Percentiles rank a stretch among this genome's conserved stretches.
Evolutionary conservation across 2,329 filamentous ascomycete species (phyloP).

Genomic region (Diaporthe capsici): DNA sequence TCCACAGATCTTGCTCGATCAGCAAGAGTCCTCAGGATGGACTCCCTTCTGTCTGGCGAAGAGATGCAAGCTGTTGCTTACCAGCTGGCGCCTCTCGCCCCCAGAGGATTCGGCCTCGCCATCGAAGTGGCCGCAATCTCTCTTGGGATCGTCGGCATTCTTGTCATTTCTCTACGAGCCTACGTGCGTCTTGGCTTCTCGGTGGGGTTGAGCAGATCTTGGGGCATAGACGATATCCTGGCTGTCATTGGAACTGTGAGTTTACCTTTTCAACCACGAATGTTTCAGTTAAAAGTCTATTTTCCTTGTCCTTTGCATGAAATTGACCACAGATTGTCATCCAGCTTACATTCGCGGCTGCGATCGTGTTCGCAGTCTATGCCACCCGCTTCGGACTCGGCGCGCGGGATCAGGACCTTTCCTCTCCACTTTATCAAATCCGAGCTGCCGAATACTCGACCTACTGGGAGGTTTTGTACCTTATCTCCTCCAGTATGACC

Average conservation of each 20-base stretch:
- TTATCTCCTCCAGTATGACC: neutral
- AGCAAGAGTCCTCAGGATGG: neutral
- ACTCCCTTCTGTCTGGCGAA: neutral
- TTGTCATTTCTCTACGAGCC: slow-evolving; percentile 1
- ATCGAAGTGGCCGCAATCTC: neutral
- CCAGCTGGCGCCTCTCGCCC: neutral
- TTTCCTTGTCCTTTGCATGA: neutral
- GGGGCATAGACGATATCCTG: slow-evolving; percentile 8
- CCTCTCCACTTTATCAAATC: slow-evolving; percentile 6
- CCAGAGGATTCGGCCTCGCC: slow-evolving; percentile 8
- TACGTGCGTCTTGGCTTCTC: neutral
- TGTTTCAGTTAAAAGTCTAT: neutral
- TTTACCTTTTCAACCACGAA: neutral
- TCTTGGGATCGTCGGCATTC: neutral
- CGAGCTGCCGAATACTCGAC: neutral
- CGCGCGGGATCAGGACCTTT: neutral
- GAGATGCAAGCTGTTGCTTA: neutral
- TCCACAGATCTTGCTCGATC: no score
- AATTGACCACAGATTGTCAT: neutral
- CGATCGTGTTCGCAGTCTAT: neutral
- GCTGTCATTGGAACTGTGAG: slow-evolving; percentile 6
- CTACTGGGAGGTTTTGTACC: slow-evolving; percentile 15
- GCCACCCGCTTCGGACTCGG: slow-evolving; percentile 17
- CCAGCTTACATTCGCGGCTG: neutral
- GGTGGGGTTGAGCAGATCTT: neutral